A percentile compares a stretch with the other conserved stretches of the same genome.
Evolutionary conservation across 441 rosid species (phyloP).

Genomic region (Sinapis alba): DNA sequence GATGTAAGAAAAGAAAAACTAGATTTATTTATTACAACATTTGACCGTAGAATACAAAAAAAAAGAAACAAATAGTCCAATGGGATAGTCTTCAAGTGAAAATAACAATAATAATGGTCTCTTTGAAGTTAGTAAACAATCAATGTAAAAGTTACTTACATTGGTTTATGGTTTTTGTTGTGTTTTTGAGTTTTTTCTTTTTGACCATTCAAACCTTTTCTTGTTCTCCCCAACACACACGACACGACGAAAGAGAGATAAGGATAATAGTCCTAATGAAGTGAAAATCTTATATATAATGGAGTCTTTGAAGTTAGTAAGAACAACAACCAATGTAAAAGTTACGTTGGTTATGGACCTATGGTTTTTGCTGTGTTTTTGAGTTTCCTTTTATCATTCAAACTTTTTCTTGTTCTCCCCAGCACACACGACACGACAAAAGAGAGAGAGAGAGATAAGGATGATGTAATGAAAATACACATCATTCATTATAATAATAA

Average conservation of each 20-base stretch:
- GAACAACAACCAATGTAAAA: not conserved
- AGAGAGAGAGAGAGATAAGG: conserved; percentile 19
- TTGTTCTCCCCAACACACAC: not conserved
- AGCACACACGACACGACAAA: not conserved
- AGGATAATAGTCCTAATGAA: too few species aligned
- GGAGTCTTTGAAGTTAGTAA: conserved; percentile 21
- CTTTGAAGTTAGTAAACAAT: conserved; percentile 20
- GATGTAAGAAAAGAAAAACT: not conserved
- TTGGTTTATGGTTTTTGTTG: conserved; percentile 17
- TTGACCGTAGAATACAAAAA: not conserved
- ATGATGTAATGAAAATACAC: conserved; percentile 1
- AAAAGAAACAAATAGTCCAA: not conserved
- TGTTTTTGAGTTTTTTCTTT: conserved; percentile 3
- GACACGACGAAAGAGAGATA: not conserved
- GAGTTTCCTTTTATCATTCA: conserved; percentile 29
- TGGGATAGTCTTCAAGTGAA: conserved; percentile 11
- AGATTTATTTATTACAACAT: not conserved
- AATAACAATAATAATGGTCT: not conserved
- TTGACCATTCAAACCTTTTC: conserved; percentile 36
- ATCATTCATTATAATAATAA: not conserved
- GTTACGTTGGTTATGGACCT: conserved; percentile 31
- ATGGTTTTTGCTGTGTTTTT: conserved; percentile 14
- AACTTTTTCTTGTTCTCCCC: not conserved
- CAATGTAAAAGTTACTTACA: conserved; percentile 9
- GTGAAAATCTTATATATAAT: too few species aligned